Base-by-base conservation (phyloP, 257 asterid species). In the Apocynum venetum region DNA sequence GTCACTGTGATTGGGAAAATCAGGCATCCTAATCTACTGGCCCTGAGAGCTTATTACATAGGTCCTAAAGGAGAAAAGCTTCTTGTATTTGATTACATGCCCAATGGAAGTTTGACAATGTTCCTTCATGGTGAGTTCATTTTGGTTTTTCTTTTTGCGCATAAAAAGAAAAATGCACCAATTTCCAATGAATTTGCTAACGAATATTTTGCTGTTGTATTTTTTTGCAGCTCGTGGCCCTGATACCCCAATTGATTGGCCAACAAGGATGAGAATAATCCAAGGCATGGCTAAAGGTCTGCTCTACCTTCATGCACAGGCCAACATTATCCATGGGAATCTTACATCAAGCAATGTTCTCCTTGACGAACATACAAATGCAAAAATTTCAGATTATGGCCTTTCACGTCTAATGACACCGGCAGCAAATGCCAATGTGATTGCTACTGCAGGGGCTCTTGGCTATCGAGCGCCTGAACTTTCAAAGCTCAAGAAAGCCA, bases 31-130 rank as follows among this genome's bases (percentile, higher is more conserved):
- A 92, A 96, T 82, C 97, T 96, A 47, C 81, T 96, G 48, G 98
- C 99, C 4, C 87, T 93, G 35, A 91, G 99, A 78, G 97, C 97
- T 73, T 96, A 93, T 73, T 96, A 96, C 76, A 75, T 89, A 40
- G 99, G 99, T 36, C 99, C 99, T 5, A 96, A 96, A 83, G 99
- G 98, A 15, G 99, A 96, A 79, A 96, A 93, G 83, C 88, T 96
- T 84, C 97, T 96, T 25, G 98, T 93, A 63, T 93, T 90, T 51
- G 98, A 96, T 83, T 96, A 91, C 87, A 93, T 96, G 97, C 87
- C 96, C 17, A 90, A 82, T 66, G 98, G 99, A 79, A 90, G 97
- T 64, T 85, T 96, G 65, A 91, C 98, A 43, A 89, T 93, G 73
- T 93, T 88, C 77, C 95, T 96, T 68, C 99, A 96, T 38, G 98